Base-by-base conservation (phyloP, 306 rosid genomes). In the Prunus padus region DNA sequence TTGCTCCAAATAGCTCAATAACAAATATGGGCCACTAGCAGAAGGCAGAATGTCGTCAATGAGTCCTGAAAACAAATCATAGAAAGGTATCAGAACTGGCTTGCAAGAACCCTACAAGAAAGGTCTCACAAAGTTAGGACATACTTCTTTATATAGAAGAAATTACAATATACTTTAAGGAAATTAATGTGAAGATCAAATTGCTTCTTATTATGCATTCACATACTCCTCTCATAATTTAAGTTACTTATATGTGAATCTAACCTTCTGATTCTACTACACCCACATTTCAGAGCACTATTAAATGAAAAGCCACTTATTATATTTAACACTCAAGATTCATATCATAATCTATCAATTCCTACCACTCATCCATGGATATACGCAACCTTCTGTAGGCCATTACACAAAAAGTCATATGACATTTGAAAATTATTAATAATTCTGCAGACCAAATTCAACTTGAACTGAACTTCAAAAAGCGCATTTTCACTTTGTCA, bases 1-100 rank as follows among this genome's bases (percentile, higher is more conserved):
- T 83, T 86, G 87, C 62, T 88, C 91, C 85, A 94, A 65, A 86
- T 94, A 94, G 70, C 90, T 76, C 85, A 83, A 66, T 45, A 80
- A 65, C 71, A 94, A 85, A 83, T 90, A 83, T 0, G 98, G 98
- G 73, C 98, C 98, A 61, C 86, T 88, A 79, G 90, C 92, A 73
- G 65, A 60, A 23, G 98, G 96, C 68, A 87, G 77, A 76, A 90
- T 84, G 71, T 92, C 90, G 23, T 84, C 95, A 78, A 74, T 46
- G 56, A 90, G 67, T 70, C 82, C 78, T 54, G 72, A 76, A 83
- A 87, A 86, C 56, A 92, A 49, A 74, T 88, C 89, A 81, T 25
- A 71, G 84, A 92, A 94, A 65, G 91, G 85, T 63, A 79, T 79
- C 77, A 86, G 81, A 72, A 80, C 86, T 49, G 86, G 70, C 57